Evolutionary conservation across 306 rosid species (phyloP), one percentile per base, ranked within the genome.

Genomic region (Coriaria nepalensis): DNA sequence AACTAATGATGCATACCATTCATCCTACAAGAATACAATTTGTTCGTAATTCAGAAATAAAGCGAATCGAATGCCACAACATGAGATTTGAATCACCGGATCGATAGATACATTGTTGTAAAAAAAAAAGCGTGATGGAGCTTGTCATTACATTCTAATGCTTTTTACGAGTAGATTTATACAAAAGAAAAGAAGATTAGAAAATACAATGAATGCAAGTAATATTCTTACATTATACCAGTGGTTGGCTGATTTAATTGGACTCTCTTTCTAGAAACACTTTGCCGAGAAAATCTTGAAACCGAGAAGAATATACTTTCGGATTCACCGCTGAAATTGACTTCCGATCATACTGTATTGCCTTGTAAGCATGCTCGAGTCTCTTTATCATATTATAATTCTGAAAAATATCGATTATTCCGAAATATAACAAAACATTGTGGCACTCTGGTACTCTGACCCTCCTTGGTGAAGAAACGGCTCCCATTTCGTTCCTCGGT

Each of bases 281-380:
- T 50, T 52, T 42, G 41, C 60, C 45, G 39, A 69, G 56, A 55
- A 69, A 73, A 57, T 69, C 69, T 47, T 68, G 72, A 50, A 69
- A 69, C 12, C 80, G 75, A 53, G 55, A 40, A 41, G 76, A 65
- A 51, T 69, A 74, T 43, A 42, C 61, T 69, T 62, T 65, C 48
- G 80, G 76, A 40, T 74, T 74, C 46, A 74, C 61, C 7, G 76
- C 47, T 3, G 60, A 35, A 44, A 74, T 58, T 40, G 60, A 45
- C 55, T 54, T 55, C 2, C 67, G 55, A 50, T 69, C 73, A 6
- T 57, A 69, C 35, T 69, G 71, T 9, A 74, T 14, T 1, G 76
- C 62, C 59, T 62, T 74, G 68, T 60, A 65, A 14, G 65, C 65
- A 65, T 69, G 76, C 58, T 74, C 73, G 33, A 69, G 53, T 7